phyloP scores from a whole-genome alignment of 352 stramenopile species.

The Phytophthora kernoviae region DNA sequence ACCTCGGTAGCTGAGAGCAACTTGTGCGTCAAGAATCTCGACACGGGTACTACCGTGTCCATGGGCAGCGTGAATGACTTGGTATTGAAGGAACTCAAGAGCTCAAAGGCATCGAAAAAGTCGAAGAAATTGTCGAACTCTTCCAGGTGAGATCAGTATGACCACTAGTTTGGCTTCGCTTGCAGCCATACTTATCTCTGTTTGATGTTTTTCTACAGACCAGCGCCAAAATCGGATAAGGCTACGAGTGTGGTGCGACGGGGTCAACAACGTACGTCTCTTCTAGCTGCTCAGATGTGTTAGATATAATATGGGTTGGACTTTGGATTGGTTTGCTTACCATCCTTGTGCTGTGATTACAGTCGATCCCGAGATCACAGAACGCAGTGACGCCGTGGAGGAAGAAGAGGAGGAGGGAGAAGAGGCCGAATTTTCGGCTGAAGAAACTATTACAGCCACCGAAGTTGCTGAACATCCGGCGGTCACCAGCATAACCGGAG shows the following conservation, averaged over 20 bases:
- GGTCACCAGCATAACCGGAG: slow-evolving; percentile 80
- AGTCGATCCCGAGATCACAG: slow-evolving; percentile 48
- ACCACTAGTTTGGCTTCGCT: slow-evolving; percentile 6
- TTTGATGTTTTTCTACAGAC: slow-evolving; percentile 25
- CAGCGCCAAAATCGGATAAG: slow-evolving; percentile 65
- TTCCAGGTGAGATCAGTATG: slow-evolving; percentile 43
- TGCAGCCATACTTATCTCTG: slow-evolving; percentile 1
- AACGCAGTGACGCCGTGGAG: slow-evolving; percentile 46
- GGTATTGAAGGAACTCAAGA: slow-evolving; percentile 73
- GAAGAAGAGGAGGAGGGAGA: slow-evolving; percentile 48
- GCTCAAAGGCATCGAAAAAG: slow-evolving; percentile 50
- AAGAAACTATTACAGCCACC: slow-evolving; percentile 73
- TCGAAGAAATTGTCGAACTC: slow-evolving; percentile 67
- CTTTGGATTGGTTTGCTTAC: slow-evolving; percentile 1
- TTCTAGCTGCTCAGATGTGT: background rate
- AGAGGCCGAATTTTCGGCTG: slow-evolving; percentile 55
- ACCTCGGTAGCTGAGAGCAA: slow-evolving; percentile 59
- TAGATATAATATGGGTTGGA: background rate
- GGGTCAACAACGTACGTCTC: slow-evolving; percentile 71
- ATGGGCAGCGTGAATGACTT: slow-evolving; percentile 79
- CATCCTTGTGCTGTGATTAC: background rate
- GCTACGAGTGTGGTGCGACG: slow-evolving; percentile 40
- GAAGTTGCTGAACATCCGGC: slow-evolving; percentile 73
- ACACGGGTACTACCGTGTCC: slow-evolving; percentile 79
- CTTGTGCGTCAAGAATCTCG: slow-evolving; percentile 83